Percentiles rank a stretch among this genome's conserved stretches.
phyloP scores from a whole-genome alignment of 2,329 filamentous ascomycete species.

The Claviceps capensis region DNA sequence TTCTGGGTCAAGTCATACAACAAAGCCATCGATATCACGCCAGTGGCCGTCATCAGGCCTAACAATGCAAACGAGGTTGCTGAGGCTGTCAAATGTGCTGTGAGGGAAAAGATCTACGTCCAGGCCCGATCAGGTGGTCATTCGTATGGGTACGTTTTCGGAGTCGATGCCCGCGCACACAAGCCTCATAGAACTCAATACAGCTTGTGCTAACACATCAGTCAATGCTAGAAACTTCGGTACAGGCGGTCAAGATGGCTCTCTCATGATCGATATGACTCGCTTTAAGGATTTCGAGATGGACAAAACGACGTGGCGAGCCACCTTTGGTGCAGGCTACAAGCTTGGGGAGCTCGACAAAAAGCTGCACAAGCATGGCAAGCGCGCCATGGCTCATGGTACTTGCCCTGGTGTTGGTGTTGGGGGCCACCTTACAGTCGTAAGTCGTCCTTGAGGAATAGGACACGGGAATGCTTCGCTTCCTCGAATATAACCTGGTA shows the following conservation, averaged over 20 bases:
- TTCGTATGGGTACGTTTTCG: conserved; percentile 40
- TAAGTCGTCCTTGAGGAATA: conserved; percentile 15
- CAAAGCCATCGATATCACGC: conserved; percentile 33
- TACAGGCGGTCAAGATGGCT: conserved; percentile 35
- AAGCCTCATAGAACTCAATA: not conserved
- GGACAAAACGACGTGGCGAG: conserved; percentile 36
- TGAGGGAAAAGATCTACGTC: conserved; percentile 33
- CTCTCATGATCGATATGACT: conserved; percentile 39
- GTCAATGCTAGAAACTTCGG: conserved; percentile 22
- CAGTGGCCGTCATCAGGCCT: conserved; percentile 43
- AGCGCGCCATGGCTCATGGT: conserved; percentile 45
- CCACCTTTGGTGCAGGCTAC: conserved; percentile 40
- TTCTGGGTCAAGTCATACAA: conserved; percentile 41
- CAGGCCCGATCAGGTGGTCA: conserved; percentile 52
- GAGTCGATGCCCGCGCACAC: not conserved
- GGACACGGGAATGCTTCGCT: not conserved
- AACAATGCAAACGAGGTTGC: conserved; percentile 38
- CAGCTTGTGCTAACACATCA: not conserved
- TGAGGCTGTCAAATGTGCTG: conserved; percentile 43
- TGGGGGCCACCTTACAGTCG: conserved; percentile 44
- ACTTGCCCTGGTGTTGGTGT: conserved; percentile 44
- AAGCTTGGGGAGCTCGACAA: conserved; percentile 37
- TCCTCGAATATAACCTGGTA: not conserved
- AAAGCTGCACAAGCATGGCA: conserved; percentile 34
- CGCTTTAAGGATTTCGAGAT: conserved; percentile 40